Percentiles rank a stretch among this genome's conserved stretches.
These are phyloP conservation scores for Komagataella kurtzmanii DNA, from an alignment of 805 yeast genomes.

Conservation along the genomic window DNA sequence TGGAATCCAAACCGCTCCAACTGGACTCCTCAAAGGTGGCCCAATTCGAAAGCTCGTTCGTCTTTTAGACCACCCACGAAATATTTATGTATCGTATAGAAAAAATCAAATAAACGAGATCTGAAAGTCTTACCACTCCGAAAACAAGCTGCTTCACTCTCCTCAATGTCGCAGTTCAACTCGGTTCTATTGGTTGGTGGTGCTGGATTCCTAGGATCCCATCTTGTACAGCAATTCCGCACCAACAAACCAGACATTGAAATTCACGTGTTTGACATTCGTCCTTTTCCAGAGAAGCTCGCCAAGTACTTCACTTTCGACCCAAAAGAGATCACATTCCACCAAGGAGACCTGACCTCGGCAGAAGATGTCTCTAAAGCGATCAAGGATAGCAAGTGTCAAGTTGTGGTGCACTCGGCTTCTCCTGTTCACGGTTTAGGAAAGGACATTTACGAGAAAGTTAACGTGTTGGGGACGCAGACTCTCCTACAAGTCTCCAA, in stretches of 20 bases:
- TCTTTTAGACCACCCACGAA: background rate
- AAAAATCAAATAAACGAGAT: background rate
- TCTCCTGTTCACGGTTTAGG: conserved; percentile 89
- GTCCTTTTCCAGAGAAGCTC: conserved; percentile 67
- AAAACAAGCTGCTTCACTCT: background rate
- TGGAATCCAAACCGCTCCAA: background rate
- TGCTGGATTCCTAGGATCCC: conserved; percentile 88
- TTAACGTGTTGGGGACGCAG: conserved; percentile 81
- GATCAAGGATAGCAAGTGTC: conserved; percentile 41
- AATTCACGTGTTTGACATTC: conserved; percentile 81
- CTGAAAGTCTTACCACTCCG: background rate
- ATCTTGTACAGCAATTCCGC: conserved; percentile 76
- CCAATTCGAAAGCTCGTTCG: background rate
- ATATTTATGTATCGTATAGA: background rate
- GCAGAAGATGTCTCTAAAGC: conserved; percentile 55
- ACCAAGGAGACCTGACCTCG: conserved; percentile 77
- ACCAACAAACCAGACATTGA: conserved; percentile 48
- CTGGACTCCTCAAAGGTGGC: background rate
- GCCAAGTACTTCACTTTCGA: conserved; percentile 69
- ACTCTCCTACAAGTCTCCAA: conserved; percentile 57
- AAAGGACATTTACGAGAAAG: conserved; percentile 75
- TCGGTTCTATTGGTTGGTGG: conserved; percentile 89
- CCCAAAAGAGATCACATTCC: conserved; percentile 39
- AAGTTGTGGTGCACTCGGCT: conserved; percentile 86
- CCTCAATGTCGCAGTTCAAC: background rate